These are phyloP conservation scores for Blastocystis hominis DNA, from an alignment of 352 stramenopile genomes.

Conservation along the genomic window DNA sequence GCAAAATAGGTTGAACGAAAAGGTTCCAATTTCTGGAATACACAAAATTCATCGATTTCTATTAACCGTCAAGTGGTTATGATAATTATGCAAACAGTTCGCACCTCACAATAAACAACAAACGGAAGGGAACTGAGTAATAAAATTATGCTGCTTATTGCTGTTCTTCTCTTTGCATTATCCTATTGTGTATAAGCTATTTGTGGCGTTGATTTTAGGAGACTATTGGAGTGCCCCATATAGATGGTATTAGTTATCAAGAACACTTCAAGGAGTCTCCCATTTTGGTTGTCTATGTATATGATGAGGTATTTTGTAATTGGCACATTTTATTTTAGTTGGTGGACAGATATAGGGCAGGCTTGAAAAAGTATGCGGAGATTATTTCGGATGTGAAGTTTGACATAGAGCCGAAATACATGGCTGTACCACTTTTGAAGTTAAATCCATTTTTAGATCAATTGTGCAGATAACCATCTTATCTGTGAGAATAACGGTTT, in stretches of 20 bases:
- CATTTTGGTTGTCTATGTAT: background rate
- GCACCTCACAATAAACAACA: no score
- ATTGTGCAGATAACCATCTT: background rate
- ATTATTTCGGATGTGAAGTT: background rate
- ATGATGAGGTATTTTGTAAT: background rate
- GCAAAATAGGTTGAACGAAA: background rate
- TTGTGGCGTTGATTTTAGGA: no score
- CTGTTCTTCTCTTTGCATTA: no score
- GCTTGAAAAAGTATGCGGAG: background rate
- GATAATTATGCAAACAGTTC: no score
- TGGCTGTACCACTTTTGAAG: background rate
- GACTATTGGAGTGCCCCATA: no score
- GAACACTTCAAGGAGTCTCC: background rate
- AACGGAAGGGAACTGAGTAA: no score
- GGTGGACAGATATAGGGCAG: background rate
- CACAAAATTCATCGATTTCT: background rate
- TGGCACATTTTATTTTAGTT: background rate
- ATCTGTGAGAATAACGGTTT: background rate
- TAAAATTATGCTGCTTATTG: no score
- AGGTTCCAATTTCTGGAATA: background rate
- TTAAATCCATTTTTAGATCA: background rate
- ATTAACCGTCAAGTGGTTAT: no score
- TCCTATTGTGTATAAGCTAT: no score
- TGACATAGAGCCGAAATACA: background rate
- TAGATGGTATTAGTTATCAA: no score